phyloP scores from a whole-genome alignment of 345 rosid genomes.

The Eucalyptus tenuipes region DNA sequence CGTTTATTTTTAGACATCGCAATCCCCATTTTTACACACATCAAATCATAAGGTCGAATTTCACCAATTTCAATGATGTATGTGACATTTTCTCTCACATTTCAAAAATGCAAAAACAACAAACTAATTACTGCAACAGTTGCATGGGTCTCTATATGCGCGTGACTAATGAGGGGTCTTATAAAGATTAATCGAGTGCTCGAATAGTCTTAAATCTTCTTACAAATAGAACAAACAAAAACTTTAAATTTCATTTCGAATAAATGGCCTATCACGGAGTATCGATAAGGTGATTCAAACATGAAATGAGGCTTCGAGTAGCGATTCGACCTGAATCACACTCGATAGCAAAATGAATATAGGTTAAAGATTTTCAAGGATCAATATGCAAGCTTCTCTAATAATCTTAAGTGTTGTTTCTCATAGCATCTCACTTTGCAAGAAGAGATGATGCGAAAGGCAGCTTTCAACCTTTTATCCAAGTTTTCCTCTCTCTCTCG shows the following conservation, averaged over 20 bases:
- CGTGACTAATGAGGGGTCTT: neutral
- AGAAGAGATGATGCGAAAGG: neutral
- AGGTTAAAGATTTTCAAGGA: neutral
- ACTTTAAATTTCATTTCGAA: neutral
- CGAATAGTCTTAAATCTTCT: fast-evolving
- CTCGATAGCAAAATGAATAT: neutral
- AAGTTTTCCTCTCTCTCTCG: no score
- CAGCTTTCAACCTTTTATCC: neutral
- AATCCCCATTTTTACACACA: neutral
- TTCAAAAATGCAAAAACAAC: neutral
- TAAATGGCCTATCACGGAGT: neutral
- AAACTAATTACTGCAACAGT: no score
- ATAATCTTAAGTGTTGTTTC: neutral
- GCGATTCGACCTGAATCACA: fast-evolving
- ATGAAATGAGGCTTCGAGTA: fast-evolving
- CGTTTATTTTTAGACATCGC: no score
- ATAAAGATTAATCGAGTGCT: neutral
- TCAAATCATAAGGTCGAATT: neutral
- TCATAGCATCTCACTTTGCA: neutral
- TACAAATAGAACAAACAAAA: neutral
- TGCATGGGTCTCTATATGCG: neutral
- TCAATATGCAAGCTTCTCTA: neutral
- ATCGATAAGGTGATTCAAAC: neutral
- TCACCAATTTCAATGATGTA: neutral
- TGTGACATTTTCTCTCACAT: neutral